phyloP scores from a whole-genome alignment of 495 filamentous ascomycete genomes.

The Daldinia concentrica region DNA sequence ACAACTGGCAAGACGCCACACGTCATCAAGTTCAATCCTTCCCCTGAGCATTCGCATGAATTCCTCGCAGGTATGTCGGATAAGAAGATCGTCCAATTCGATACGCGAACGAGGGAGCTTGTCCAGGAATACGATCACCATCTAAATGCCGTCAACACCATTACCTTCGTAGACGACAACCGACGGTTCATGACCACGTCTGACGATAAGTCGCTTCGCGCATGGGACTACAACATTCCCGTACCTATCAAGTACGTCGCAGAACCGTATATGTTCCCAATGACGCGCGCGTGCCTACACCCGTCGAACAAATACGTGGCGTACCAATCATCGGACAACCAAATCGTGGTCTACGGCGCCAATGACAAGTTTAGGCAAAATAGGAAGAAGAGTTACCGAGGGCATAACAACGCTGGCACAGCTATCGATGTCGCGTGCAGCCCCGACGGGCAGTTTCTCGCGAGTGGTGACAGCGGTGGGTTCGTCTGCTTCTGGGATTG shows the following conservation, averaged over 20 bases:
- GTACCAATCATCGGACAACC: constrained; percentile 93
- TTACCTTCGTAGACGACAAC: constrained; percentile 94
- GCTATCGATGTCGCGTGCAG: constrained; percentile 88
- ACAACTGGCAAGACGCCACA: constrained; percentile 94
- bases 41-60: constrained; percentile 77
- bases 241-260: constrained; percentile 84
- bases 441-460: constrained; percentile 90
- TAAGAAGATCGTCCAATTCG: constrained; percentile 98
- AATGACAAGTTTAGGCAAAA: constrained; percentile 97
- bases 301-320: constrained; percentile 92
- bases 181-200: constrained; percentile 97
- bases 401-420: constrained; percentile 95
- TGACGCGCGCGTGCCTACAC: constrained; percentile 82
- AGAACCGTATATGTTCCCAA: constrained; percentile 95
- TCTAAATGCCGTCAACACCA: constrained; percentile 94
- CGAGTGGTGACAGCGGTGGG: constrained; percentile 82
- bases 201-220: constrained; percentile 93
- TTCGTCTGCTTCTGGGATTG: constrained; percentile 98
- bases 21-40: constrained; percentile 91
- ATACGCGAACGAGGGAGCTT: constrained; percentile 79
- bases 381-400: constrained; percentile 93
- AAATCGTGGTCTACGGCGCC: constrained; percentile 93
- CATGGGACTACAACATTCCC: constrained; percentile 98
- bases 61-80: constrained; percentile 97
- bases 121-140: constrained; percentile 99